Evolutionary conservation across 768 basidiomycete genomes (phyloP).

Genomic region (Psilocybe cubensis): DNA sequence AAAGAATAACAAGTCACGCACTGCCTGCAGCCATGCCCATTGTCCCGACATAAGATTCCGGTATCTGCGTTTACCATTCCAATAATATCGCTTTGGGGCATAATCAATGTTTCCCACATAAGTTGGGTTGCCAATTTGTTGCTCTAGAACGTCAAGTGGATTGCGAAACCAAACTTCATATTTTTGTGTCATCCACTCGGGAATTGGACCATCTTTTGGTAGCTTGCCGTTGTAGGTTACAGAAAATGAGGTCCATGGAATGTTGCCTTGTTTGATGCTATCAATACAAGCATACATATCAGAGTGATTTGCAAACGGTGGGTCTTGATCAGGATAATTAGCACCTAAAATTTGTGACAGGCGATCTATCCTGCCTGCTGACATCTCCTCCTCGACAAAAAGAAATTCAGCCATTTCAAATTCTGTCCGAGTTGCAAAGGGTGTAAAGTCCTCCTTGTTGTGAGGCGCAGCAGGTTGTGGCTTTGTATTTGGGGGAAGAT

Average conservation of each 20-base stretch:
- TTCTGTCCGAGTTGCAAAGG: neutral
- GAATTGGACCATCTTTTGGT: neutral
- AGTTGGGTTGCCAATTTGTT: too few species aligned
- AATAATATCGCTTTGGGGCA: too few species aligned
- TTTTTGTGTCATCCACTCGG: neutral
- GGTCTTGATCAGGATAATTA: neutral
- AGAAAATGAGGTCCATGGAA: conserved; percentile 1
- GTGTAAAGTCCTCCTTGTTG: neutral
- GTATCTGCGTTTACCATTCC: too few species aligned
- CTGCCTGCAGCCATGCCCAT: too few species aligned
- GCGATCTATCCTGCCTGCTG: neutral
- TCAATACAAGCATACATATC: conserved; percentile 31
- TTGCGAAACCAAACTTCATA: conserved; percentile 28
- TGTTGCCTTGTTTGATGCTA: conserved; percentile 19
- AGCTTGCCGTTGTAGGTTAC: conserved; percentile 3
- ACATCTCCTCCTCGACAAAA: neutral
- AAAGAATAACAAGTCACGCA: neutral
- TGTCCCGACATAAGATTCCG: too few species aligned
- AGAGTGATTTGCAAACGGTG: conserved; percentile 19
- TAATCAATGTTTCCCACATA: too few species aligned
- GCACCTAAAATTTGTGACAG: neutral
- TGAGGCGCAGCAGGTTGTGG: neutral
- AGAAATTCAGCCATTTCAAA: neutral
- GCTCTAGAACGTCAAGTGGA: neutral
- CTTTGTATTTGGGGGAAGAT: neutral